Evolutionary conservation across 1,139 yeast species (phyloP), one percentile per base, ranked within the genome.

Genomic region (Zhuliangozyma parablackwelliae): DNA sequence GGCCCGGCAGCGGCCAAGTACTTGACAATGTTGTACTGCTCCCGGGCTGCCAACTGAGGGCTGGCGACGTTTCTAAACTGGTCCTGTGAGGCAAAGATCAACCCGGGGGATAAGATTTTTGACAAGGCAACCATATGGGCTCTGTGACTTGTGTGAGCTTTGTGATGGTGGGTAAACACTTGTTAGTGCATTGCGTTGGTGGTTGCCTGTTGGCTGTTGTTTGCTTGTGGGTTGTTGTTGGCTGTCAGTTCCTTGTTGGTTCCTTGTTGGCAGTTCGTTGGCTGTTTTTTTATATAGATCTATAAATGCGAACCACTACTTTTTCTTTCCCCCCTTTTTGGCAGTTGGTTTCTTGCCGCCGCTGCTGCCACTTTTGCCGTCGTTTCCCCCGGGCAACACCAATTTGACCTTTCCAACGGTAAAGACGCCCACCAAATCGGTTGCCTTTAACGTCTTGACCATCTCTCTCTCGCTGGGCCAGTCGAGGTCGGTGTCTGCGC

Each of bases 391-490:
- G 2, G 74, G 72, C 36, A 69, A 52, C 1, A 63, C 63, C 21
- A 67, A 47, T 38, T 68, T 69, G 37, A 70, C 53, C 42, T 69
- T 69, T 28, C 60, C 54, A 10, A 67, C 72, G 2, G 75, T 64
- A 31, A 71, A 54, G 3, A 56, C 56, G 2, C 68, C 62, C 26
- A 69, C 56, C 36, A 67, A 47, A 36, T 70, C 77, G 46, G 58
- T 68, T 10, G 82, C 78, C 48, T 82, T 84, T 38, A 82, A 56
- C 0, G 66, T 55, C 40, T 77, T 77, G 31, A 88, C 61, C 13
- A 78, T 49, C 25, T 78, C 81, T 41, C 80, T 73, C 49, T 83
- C 94, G 26, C 64, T 67, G 12, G 80, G 81, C 95, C 96, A 88
- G 41, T 83, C 89, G 43, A 68, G 53, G 39, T 73, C 77, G 21